Evolutionary conservation across 1,284 basidiomycete genomes (phyloP), one percentile per base, ranked within the genome.

Genomic region (Earliella scabrosa): DNA sequence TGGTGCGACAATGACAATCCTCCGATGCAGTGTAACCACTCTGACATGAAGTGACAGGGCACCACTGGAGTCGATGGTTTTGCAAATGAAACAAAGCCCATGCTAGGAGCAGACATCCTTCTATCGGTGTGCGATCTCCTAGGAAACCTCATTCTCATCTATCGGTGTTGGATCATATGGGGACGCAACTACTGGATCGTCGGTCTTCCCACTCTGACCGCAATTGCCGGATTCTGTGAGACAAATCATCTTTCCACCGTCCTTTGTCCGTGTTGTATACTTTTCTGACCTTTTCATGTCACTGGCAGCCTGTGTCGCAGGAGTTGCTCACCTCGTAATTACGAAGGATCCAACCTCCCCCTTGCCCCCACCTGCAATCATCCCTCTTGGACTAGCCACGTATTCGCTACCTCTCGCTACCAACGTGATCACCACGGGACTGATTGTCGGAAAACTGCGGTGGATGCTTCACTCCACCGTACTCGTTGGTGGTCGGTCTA

Each of bases 121-220:
- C 64, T 77, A 46, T 76, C 74, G 1, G 52, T 76, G 26, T 69
- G 68, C 1, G 75, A 75, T 61, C 66, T 77, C 35, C 34, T 77
- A 13, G 74, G 73, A 4, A 72, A 78, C 54, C 36, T 70, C 41
- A 55, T 71, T 29, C 70, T 77, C 41, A 56, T 78, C 18, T 78
- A 74, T 43, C 76, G 75, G 31, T 77, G 76, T 59, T 78, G 73
- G 68, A 21, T 72, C 46, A 34, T 76, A 18, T 76, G 75, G 73
- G 68, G 58, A 0, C 59, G 59, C 44, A 69, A 67, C 24, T 69
- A 69, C 50, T 68, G 63, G 46, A 32, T 77, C 26, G 32, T 68
- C n/a, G 48, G 71, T 5, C 44, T 74, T 2, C 75, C 76, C 8
- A 44, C 71, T 39, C 58, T 77, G 5, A 60, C 66, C 3, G 61